Evolutionary conservation across 352 stramenopile species (phyloP).

Genomic region (Pythium rhizo-oryzae): DNA sequence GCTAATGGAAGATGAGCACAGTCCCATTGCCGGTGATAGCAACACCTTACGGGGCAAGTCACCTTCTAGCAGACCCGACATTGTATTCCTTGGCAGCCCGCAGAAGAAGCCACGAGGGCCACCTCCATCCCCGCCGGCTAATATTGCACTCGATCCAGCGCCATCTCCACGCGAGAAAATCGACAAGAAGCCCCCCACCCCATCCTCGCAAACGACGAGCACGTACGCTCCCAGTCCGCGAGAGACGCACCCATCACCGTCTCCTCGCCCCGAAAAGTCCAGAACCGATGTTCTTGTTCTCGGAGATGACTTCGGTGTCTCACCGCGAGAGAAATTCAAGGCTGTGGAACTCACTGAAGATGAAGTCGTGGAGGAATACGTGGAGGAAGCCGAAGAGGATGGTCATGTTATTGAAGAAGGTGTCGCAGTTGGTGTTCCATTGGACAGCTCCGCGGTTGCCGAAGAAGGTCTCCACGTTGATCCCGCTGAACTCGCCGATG

Average conservation of each 20-base stretch:
- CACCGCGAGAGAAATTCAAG: conserved; percentile 3
- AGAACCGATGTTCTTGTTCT: conserved; percentile 1
- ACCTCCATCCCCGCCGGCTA: conserved; percentile 11
- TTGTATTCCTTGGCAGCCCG: conserved; percentile 25
- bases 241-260: background rate
- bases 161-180: conserved; percentile 13
- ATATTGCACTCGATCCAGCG: conserved; percentile 4
- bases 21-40: background rate
- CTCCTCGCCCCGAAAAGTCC: background rate
- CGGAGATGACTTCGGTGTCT: background rate
- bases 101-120: conserved; percentile 15
- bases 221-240: background rate
- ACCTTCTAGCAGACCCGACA: conserved; percentile 18
- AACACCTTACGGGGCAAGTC: conserved; percentile 5
- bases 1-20: conserved; percentile 19
- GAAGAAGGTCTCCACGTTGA: conserved; percentile 2
- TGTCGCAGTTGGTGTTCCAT: conserved; percentile 23
- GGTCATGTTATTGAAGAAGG: conserved; percentile 15
- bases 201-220: conserved; percentile 2
- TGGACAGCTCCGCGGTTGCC: conserved; percentile 7
- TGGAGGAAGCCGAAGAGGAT: background rate
- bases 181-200: background rate
- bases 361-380: background rate
- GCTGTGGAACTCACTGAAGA: conserved; percentile 3
- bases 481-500: conserved; percentile 6